Base-by-base conservation (phyloP, 768 basidiomycete genomes). In the Lactarius sp. region DNA sequence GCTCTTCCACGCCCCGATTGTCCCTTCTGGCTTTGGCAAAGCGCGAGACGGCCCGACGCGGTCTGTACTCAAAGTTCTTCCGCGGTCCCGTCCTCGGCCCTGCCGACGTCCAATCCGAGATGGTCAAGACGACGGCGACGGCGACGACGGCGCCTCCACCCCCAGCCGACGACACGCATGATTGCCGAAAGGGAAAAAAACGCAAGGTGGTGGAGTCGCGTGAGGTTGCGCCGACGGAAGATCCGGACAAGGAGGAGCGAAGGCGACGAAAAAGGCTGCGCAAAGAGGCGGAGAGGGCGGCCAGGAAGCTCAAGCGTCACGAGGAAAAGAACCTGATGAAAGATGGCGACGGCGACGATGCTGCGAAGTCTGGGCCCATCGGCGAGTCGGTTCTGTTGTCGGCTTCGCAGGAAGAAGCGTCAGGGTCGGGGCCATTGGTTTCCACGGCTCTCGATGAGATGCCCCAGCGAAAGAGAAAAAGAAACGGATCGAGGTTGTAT, bases 21-120 rank as follows among this genome's bases (percentile, higher is more conserved):
- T 84, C 77, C 61, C 73, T 92, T 13, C 70, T 93, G 58, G 77
- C 83, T 0, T 73, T 76, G 4, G 90, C 92, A 6, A 92, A 92
- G 73, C 80, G 87, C 51, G 88, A 92, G 67, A 85, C 90, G 10
- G 94, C 93, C 0, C 84, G 81, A 64, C 79, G 83, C 12, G 80
- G 78, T 20, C 79, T 98, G 3, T 98, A 97, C 72, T 79, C 91
- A 4, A 79, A 80, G 62, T 96, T 97, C 73, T 90, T 88, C 70
- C 83, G 87, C 27, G 94, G 93, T 0, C 85, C 89, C 20, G 76
- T 87, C 39, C 73, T 92, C 18, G 82, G 82, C 2, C 82, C 82
- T 27, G 82, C 81, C 22, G 59, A 69, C 34, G 68, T 68, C 10
- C 69, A 73, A 42, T 20, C 34, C 39, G 54, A 58, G 39, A 56